A percentile compares a stretch with the other conserved stretches of the same genome.
Conservation (phyloP, 768 basidiomycete genomes). For the Amylocystis lapponica region DNA sequence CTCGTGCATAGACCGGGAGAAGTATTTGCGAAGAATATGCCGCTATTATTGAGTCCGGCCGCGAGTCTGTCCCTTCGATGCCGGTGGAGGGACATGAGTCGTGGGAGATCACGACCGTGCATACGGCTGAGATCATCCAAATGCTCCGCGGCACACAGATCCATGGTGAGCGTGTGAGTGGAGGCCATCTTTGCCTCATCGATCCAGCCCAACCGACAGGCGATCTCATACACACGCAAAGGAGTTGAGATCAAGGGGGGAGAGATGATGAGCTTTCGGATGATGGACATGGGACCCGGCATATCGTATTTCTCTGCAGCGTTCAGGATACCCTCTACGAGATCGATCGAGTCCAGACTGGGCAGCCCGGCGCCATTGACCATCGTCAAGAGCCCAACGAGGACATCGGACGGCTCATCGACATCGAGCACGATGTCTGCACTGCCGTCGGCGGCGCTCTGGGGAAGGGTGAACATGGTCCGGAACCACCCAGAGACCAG, state of each 20-base stretch:
- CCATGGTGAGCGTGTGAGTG: constrained; percentile 33
- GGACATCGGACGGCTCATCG: constrained; percentile 30
- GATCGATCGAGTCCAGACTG: constrained; percentile 35
- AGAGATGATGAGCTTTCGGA: constrained; percentile 37
- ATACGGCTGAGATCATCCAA: constrained; percentile 29
- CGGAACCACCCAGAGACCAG: constrained; percentile 23
- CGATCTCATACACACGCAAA: constrained; percentile 42
- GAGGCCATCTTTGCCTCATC: constrained; percentile 40
- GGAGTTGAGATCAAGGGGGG: constrained; percentile 37
- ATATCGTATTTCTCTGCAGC: constrained; percentile 44
- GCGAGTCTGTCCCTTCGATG: constrained; percentile 34
- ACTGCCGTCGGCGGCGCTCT: constrained; percentile 4
- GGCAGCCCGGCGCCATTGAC: constrained; percentile 37
- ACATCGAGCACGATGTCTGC: constrained; percentile 15
- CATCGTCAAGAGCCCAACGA: constrained; percentile 36
- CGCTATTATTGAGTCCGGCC: constrained; percentile 28
- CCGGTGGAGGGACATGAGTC: constrained; percentile 37
- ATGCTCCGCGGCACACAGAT: constrained; percentile 31
- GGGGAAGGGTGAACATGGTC: constrained; percentile 21
- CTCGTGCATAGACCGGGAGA: no score
- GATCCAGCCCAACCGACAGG: constrained; percentile 39
- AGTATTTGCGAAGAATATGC: constrained; percentile 22
- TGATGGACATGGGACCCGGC: constrained; percentile 36
- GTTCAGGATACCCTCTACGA: constrained; percentile 33
- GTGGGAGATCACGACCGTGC: constrained; percentile 29